Evolutionary conservation across 768 basidiomycete species (phyloP).

Genomic region (Royoungia palumana): DNA sequence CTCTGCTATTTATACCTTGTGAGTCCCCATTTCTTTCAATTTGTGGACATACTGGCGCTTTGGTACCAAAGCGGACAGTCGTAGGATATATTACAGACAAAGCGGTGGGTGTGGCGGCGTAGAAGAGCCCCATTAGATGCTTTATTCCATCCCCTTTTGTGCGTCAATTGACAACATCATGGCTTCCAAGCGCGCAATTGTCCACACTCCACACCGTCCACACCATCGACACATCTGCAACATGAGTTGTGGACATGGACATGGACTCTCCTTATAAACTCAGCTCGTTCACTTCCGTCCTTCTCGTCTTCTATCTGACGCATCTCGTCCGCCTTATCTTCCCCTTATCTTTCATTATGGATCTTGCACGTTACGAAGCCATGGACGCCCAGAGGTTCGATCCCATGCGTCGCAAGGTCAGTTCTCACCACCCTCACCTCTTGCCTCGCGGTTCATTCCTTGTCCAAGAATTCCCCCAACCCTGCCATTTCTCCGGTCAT

Average conservation of each 20-base stretch:
- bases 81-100: constrained; percentile 17
- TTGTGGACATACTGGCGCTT: constrained; percentile 1
- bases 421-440: constrained; percentile 14
- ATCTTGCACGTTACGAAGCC: constrained; percentile 23
- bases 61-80: constrained; percentile 21
- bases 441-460: constrained; percentile 21
- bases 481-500: constrained; percentile 16
- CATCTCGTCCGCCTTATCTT: constrained; percentile 25
- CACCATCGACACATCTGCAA: constrained; percentile 13
- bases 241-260: constrained; percentile 26
- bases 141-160: constrained; percentile 19
- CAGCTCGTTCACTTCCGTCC: constrained; percentile 25
- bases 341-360: constrained; percentile 27
- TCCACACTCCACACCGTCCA: constrained; percentile 21
- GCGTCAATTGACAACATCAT: constrained; percentile 12
- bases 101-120: constrained; percentile 11
- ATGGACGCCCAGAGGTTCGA: constrained; percentile 35
- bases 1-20: constrained; percentile 15
- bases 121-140: constrained; percentile 11
- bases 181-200: constrained; percentile 19
- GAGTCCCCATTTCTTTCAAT: constrained; percentile 3
- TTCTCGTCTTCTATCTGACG: constrained; percentile 28
- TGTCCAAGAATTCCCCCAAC: constrained; percentile 20
- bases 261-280: constrained; percentile 20
- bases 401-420: constrained; percentile 28